Conservation (phyloP, 345 rosid species). For the Iberis pinnata region DNA sequence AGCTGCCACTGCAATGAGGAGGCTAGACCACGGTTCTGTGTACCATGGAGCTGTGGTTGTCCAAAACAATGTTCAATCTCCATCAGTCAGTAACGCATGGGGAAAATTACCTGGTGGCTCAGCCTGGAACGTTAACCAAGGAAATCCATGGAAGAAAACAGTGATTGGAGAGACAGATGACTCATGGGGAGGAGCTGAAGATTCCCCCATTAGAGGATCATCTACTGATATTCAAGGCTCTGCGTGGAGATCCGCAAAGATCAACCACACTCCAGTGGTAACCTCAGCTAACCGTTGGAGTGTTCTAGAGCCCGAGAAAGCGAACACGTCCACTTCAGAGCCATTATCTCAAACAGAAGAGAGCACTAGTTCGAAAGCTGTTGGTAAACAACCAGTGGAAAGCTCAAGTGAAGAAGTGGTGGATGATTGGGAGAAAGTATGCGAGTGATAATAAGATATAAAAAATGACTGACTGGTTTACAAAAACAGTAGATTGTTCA, state of each 20-base stretch:
- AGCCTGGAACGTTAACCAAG: constrained; percentile 31
- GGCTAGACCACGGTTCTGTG: constrained; percentile 80
- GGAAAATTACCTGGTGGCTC: constrained; percentile 34
- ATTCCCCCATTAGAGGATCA: constrained; percentile 30
- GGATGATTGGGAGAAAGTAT: constrained; percentile 91
- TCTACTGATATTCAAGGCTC: constrained; percentile 36
- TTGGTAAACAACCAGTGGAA: constrained; percentile 28
- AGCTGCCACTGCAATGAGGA: constrained; percentile 98
- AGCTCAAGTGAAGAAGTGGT: constrained; percentile 38
- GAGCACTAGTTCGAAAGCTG: constrained; percentile 26
- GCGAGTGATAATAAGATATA: constrained; percentile 30
- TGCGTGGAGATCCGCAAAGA: constrained; percentile 43
- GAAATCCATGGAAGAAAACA: constrained; percentile 83
- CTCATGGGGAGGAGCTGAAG: constrained; percentile 59
- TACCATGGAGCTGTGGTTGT: constrained; percentile 65
- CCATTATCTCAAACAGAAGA: constrained; percentile 27
- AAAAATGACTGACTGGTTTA: not conserved
- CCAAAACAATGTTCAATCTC: constrained; percentile 37
- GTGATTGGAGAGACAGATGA: constrained; percentile 64
- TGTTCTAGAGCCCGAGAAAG: constrained; percentile 44
- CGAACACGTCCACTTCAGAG: constrained; percentile 29
- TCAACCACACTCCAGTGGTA: constrained; percentile 38
- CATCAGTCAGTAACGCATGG: constrained; percentile 50
- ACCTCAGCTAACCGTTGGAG: constrained; percentile 70
- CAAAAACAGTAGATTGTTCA: not conserved